These are phyloP conservation scores for Puccinia novopanici DNA, from an alignment of 1,284 basidiomycete species.

Conservation along the genomic window DNA sequence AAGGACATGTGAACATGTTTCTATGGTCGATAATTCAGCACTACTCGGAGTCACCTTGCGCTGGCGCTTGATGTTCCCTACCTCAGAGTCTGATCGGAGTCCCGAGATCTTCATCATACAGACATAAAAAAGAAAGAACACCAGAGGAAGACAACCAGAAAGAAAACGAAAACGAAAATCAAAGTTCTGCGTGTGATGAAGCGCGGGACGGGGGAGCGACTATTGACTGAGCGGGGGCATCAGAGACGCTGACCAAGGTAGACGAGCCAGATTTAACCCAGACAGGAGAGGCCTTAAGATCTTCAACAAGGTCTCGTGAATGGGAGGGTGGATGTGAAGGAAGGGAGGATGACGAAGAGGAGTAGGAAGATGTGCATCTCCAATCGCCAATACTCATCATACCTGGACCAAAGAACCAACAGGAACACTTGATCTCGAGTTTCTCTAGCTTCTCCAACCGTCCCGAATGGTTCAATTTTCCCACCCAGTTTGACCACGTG, in stretches of 20 bases:
- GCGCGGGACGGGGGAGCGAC: background rate
- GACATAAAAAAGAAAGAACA: background rate
- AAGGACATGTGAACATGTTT: no score
- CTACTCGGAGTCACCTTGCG: no score
- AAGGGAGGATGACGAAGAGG: background rate
- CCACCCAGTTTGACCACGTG: constrained; percentile 31
- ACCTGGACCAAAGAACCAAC: constrained; percentile 21
- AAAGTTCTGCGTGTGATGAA: background rate
- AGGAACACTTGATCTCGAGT: background rate
- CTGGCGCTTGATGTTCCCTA: no score
- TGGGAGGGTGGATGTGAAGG: background rate
- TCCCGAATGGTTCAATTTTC: constrained; percentile 17
- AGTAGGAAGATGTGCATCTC: constrained; percentile 12
- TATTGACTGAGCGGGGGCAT: background rate
- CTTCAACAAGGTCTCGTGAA: background rate
- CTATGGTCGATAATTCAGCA: no score
- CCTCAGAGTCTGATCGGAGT: no score
- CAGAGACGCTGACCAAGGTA: background rate
- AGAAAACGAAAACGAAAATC: background rate
- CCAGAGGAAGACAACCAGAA: background rate
- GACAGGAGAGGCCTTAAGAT: background rate
- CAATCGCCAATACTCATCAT: constrained; percentile 18
- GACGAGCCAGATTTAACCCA: background rate
- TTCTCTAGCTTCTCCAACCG: background rate
- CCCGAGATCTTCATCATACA: no score